Evolutionary conservation across 768 basidiomycete genomes (phyloP).

Genomic region (Pleurotus ostreatus): DNA sequence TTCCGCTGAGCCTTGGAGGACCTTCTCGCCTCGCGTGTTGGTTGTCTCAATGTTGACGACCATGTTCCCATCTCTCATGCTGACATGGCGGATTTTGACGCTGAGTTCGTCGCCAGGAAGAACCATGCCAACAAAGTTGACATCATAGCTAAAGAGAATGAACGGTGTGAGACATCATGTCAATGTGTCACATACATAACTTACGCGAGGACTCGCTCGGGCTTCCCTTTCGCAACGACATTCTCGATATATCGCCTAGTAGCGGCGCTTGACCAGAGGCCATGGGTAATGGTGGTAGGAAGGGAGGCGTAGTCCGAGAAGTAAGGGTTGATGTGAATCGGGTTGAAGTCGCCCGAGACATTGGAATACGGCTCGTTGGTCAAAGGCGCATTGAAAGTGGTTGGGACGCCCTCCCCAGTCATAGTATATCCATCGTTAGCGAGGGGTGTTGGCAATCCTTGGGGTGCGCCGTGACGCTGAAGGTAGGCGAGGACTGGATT

Average conservation of each 20-base stretch:
- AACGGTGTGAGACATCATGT: constrained; percentile 5
- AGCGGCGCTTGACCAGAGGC: constrained; percentile 95
- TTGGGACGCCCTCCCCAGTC: constrained; percentile 53
- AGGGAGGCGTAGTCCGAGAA: constrained; percentile 92
- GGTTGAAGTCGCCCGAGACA: constrained; percentile 97
- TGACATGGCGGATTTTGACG: constrained; percentile 85
- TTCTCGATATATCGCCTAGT: constrained; percentile 91
- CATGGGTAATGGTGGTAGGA: constrained; percentile 96
- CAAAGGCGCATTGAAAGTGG: constrained; percentile 75
- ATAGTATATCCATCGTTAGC: constrained; percentile 86
- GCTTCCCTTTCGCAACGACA: constrained; percentile 88
- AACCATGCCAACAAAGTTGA: constrained; percentile 97
- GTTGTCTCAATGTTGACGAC: constrained; percentile 85
- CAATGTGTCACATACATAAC: constrained; percentile 26
- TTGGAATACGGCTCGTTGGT: constrained; percentile 96
- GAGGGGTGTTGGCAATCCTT: constrained; percentile 75
- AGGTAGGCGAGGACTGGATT: constrained; percentile 94
- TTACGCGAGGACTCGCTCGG: constrained; percentile 84
- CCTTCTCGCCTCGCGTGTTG: constrained; percentile 86
- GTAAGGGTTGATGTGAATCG: constrained; percentile 98
- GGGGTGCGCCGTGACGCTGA: constrained; percentile 80
- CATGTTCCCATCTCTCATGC: constrained; percentile 92
- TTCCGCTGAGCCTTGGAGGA: constrained; percentile 88
- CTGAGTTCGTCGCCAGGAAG: constrained; percentile 83
- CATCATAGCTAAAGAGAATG: constrained; percentile 64